Base-by-base conservation (phyloP, 805 yeast species). In the Ogataea henricii region DNA sequence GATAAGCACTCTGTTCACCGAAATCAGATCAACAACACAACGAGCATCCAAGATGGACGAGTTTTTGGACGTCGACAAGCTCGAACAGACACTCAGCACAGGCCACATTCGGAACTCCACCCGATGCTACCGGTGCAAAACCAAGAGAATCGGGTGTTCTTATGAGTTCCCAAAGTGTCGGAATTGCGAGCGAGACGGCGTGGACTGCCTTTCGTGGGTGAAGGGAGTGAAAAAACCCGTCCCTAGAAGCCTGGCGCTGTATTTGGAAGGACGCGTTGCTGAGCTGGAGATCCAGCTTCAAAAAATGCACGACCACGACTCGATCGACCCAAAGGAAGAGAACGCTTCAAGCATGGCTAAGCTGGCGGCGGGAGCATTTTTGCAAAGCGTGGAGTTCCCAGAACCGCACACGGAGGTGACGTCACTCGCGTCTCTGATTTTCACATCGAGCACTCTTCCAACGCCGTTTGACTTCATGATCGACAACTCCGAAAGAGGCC, bases 81-180 rank as follows among this genome's bases (percentile, higher is more conserved):
- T 43, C 10, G 13, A 33, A 7, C 40, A 44, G 22, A 37, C 30
- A 8, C 26, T 40, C 13, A 37, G 20, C 17, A 33, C 35, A 9
- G 51, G 53, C 10, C 53, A 52, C 30, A 36, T 45, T 2, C 38
- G 53, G 36, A 34, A 42, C 16, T 52, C 55, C 20, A 46, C 51
- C 1, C 27, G 55, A 33, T 52, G 55, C 34, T 52, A n/a, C 23
- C 49, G 53, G 4, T 52, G 55, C 34, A 52, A 49, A 39, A 27
- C 51, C n/a, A 52, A 52, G 25, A 26, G 51, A 22, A 30, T 49
- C n/a, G 27, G 43, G 8, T 52, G 55, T 20, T 29, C 44, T 5
- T 52, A 46, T 25, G 55, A 52, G 39, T 52, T 52, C 22, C 55
- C 55, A 3, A 35, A 39, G 16, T 52, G 55, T 32, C 20, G 27